phyloP scores from a whole-genome alignment of 1,284 basidiomycete genomes.

The Ceratobasidium sp. region DNA sequence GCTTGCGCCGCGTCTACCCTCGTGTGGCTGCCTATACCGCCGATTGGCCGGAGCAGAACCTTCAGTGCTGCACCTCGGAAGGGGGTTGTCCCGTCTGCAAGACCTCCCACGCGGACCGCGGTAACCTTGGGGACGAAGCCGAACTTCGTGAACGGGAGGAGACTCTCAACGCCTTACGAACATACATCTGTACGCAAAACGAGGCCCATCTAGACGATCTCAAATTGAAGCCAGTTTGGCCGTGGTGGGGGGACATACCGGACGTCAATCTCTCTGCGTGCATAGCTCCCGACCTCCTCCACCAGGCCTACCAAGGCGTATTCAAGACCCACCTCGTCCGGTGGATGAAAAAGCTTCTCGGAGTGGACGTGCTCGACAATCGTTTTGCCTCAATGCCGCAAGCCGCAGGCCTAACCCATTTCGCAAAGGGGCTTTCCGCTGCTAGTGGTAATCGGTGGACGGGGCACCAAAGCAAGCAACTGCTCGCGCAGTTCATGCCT shows the following conservation, averaged over 20 bases:
- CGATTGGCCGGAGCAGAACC: conserved; percentile 21
- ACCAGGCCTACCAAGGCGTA: conserved; percentile 20
- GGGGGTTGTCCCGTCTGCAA: conserved; percentile 22
- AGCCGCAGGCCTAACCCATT: conserved; percentile 14
- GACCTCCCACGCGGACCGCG: background rate
- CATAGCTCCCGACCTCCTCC: conserved; percentile 40
- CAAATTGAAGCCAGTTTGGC: conserved; percentile 11
- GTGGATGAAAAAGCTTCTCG: conserved; percentile 12
- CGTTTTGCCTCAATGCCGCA: conserved; percentile 8
- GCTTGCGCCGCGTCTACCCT: conserved; percentile 1
- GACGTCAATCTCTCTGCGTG: conserved; percentile 28
- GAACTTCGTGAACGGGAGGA: background rate
- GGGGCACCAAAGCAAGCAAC: conserved; percentile 15
- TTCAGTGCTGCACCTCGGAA: conserved; percentile 8
- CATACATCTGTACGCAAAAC: background rate
- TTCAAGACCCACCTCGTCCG: conserved; percentile 15
- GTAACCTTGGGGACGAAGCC: background rate
- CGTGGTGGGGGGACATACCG: conserved; percentile 37
- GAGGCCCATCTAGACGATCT: background rate
- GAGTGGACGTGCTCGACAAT: background rate
- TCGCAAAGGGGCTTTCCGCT: background rate
- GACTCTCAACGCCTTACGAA: conserved; percentile 5
- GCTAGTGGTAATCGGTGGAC: conserved; percentile 19
- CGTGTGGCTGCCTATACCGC: conserved; percentile 4
- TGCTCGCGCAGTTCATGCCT: conserved; percentile 12